These are phyloP conservation scores for Nothomitra cinnamomea DNA, from an alignment of 2,329 filamentous ascomycete genomes.

Conservation along the genomic window DNA sequence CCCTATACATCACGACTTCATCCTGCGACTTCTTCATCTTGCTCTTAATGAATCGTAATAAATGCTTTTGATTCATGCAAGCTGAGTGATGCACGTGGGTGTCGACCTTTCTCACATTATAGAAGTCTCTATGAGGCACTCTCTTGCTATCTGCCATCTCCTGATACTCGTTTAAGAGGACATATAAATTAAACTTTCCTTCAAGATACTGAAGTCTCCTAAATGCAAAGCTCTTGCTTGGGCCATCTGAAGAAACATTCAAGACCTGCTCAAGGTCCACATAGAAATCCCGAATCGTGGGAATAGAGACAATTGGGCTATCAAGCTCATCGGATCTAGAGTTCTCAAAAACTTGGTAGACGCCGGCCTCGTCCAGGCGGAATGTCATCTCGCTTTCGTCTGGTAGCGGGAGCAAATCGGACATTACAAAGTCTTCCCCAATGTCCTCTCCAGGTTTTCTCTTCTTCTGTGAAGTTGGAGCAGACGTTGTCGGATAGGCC, in stretches of 20 bases:
- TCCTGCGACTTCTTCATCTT: slow-evolving; percentile 99
- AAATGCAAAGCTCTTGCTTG: slow-evolving; percentile 93
- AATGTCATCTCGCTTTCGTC: slow-evolving; percentile 54
- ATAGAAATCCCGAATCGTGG: slow-evolving; percentile 87
- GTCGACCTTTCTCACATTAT: slow-evolving; percentile 96
- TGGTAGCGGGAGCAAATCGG: slow-evolving; percentile 60
- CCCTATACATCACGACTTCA: slow-evolving; percentile 80
- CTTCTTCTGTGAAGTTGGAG: slow-evolving; percentile 31
- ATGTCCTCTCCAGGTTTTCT: slow-evolving; percentile 82
- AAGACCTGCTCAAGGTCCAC: slow-evolving; percentile 81
- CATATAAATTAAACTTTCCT: slow-evolving; percentile 91
- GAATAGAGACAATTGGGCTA: slow-evolving; percentile 63
- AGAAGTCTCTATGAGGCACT: slow-evolving; percentile 95
- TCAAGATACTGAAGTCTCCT: slow-evolving; percentile 87
- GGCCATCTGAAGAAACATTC: slow-evolving; percentile 83
- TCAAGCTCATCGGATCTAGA: slow-evolving; percentile 42
- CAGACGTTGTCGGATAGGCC: slow-evolving; percentile 17
- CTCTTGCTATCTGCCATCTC: slow-evolving; percentile 96
- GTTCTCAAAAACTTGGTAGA: slow-evolving; percentile 82
- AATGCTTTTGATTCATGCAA: slow-evolving; percentile 99
- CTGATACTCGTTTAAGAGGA: slow-evolving; percentile 87
- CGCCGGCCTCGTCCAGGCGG: slow-evolving; percentile 63
- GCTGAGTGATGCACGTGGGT: slow-evolving; percentile 98
- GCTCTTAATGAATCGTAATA: slow-evolving; percentile 96
- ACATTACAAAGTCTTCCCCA: slow-evolving; percentile 78